Evolutionary conservation across 1,139 yeast species (phyloP).

Genomic region (Pichia kudriavzevii): DNA sequence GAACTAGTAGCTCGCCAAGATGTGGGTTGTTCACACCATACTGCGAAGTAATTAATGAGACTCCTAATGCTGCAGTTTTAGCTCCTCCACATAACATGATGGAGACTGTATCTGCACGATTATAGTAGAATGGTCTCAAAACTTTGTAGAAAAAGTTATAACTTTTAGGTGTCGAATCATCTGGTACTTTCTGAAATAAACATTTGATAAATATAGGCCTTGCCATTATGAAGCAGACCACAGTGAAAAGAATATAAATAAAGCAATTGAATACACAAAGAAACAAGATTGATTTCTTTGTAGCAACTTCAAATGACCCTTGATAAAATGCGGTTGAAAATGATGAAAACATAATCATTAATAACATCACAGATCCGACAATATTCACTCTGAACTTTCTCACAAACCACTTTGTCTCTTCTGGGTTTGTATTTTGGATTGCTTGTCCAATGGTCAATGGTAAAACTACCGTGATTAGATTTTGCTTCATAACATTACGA

Average conservation of each 20-base stretch:
- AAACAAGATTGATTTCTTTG: constrained; percentile 55
- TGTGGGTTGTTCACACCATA: constrained; percentile 56
- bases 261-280: constrained; percentile 75
- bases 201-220: constrained; percentile 48
- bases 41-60: constrained; percentile 69
- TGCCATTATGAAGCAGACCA: constrained; percentile 48
- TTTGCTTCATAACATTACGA: constrained; percentile 73
- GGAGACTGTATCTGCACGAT: constrained; percentile 63
- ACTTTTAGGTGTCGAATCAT: constrained; percentile 31
- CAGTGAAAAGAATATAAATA: constrained; percentile 65
- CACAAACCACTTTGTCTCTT: constrained; percentile 51
- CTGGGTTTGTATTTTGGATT: constrained; percentile 59
- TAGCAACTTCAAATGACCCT: constrained; percentile 61
- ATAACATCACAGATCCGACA: constrained; percentile 69
- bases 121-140: constrained; percentile 62
- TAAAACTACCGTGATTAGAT: constrained; percentile 72
- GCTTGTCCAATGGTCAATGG: constrained; percentile 82
- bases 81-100: constrained; percentile 87
- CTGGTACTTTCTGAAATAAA: constrained; percentile 41
- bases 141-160: constrained; percentile 35
- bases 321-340: constrained; percentile 85
- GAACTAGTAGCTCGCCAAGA: constrained; percentile 67
- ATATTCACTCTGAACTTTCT: constrained; percentile 55
- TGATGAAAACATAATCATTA: constrained; percentile 73
- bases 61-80: constrained; percentile 86